phyloP scores from a whole-genome alignment of 1,284 basidiomycete species.

The Fomitopsis pinicola region DNA sequence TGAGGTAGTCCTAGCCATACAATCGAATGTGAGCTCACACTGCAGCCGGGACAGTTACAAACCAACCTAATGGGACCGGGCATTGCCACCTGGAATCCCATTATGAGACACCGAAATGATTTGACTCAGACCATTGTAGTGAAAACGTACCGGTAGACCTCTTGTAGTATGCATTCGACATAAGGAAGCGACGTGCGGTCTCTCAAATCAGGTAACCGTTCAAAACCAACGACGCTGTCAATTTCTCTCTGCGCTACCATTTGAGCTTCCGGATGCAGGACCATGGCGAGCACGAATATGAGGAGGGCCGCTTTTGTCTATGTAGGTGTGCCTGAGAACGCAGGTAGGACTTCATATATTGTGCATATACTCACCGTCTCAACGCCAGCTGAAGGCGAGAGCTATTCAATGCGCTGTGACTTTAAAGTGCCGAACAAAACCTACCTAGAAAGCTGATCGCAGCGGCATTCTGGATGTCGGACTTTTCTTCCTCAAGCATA shows the following conservation, averaged over 20 bases:
- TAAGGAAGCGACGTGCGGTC: constrained; percentile 27
- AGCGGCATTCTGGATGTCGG: neutral
- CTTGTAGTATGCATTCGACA: constrained; percentile 28
- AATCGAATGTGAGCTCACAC: neutral
- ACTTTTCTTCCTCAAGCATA: too few relatives aligned
- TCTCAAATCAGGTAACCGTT: constrained; percentile 2
- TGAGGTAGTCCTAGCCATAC: constrained; percentile 3
- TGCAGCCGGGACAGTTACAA: neutral
- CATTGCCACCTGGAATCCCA: neutral
- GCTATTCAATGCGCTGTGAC: too few relatives aligned
- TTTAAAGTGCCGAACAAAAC: too few relatives aligned
- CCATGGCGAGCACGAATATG: neutral
- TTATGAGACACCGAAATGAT: neutral
- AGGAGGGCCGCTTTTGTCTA: too few relatives aligned
- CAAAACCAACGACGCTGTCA: constrained; percentile 6
- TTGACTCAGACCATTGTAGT: neutral
- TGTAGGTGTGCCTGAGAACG: too few relatives aligned
- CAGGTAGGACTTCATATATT: too few relatives aligned
- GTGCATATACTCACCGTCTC: too few relatives aligned
- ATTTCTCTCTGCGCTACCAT: constrained; percentile 7
- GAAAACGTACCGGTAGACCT: constrained; percentile 16
- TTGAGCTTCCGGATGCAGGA: constrained; percentile 6
- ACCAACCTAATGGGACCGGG: neutral
- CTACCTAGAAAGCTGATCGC: neutral
- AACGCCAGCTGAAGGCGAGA: too few relatives aligned